These are phyloP conservation scores for Epichloe baconii DNA, from an alignment of 2,329 filamentous ascomycete species.

Conservation along the genomic window DNA sequence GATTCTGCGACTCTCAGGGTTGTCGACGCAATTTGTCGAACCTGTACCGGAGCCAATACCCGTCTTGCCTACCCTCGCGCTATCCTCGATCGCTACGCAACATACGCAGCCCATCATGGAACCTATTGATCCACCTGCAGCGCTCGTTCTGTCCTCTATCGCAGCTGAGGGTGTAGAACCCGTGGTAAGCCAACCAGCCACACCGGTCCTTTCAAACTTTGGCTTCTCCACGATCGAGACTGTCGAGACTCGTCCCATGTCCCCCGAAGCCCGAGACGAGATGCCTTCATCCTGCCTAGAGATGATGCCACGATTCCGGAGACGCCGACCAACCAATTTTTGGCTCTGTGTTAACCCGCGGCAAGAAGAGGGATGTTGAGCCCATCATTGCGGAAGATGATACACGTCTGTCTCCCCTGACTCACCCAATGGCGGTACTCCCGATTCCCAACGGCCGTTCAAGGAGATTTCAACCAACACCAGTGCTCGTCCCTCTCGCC, in stretches of 20 bases:
- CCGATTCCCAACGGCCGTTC: constrained; percentile 45
- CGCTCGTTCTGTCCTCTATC: constrained; percentile 25
- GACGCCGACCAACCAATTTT: constrained; percentile 29
- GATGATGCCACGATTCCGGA: constrained; percentile 26
- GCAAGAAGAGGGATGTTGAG: constrained; percentile 26
- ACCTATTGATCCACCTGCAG: constrained; percentile 11
- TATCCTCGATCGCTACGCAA: constrained; percentile 21
- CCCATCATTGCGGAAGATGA: constrained; percentile 52
- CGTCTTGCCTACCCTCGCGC: constrained; percentile 12
- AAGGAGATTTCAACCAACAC: constrained; percentile 51
- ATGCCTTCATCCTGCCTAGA: constrained; percentile 43
- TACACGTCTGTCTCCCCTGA: constrained; percentile 39
- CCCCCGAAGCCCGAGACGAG: constrained; percentile 37
- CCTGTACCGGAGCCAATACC: constrained; percentile 18
- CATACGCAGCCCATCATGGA: constrained; percentile 14
- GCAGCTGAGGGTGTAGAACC: constrained; percentile 26
- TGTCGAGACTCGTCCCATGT: constrained; percentile 32
- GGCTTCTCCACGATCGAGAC: constrained; percentile 33
- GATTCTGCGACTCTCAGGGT: constrained; percentile 20
- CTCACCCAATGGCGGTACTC: constrained; percentile 28
- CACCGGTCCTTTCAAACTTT: constrained; percentile 18
- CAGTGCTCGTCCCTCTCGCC: constrained; percentile 26
- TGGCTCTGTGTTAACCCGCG: constrained; percentile 31
- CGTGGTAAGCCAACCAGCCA: constrained; percentile 11
- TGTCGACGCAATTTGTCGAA: constrained; percentile 24